A percentile compares a stretch with the other conserved stretches of the same genome.
Evolutionary conservation across 2,329 filamentous ascomycete species (phyloP).

Genomic region (Nigrospora sphaerica): DNA sequence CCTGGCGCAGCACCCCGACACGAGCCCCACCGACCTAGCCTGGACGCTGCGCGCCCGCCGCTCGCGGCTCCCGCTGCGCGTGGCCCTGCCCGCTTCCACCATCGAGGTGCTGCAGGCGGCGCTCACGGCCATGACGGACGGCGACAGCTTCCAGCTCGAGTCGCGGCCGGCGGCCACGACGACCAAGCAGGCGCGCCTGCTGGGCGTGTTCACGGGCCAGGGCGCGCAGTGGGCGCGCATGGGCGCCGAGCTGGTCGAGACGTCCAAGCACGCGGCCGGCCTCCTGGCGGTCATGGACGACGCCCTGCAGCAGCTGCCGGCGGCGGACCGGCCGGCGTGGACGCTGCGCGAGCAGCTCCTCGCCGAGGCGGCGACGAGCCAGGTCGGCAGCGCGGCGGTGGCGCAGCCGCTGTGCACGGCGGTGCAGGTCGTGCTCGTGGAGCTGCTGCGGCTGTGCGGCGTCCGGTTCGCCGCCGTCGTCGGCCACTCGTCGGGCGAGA

Average conservation of each 20-base stretch:
- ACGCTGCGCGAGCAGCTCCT: not conserved
- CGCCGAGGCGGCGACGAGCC: not conserved
- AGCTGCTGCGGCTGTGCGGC: slow-evolving; percentile 25
- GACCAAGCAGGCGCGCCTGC: slow-evolving; percentile 4
- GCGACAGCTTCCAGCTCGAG: not conserved
- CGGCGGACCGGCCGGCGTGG: slow-evolving; percentile 4
- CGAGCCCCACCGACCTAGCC: not conserved
- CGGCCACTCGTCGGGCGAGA: slow-evolving; percentile 37
- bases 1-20: not conserved
- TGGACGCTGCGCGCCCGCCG: not conserved
- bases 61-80: not conserved
- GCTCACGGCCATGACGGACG: not conserved
- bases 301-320: not conserved
- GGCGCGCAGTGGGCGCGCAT: slow-evolving; percentile 25
- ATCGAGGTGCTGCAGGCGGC: not conserved
- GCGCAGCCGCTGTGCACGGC: slow-evolving; percentile 30
- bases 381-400: slow-evolving; percentile 14
- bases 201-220: slow-evolving; percentile 26
- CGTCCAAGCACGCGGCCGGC: not conserved
- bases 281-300: not conserved
- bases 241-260: slow-evolving; percentile 18
- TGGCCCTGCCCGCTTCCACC: not conserved
- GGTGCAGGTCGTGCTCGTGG: slow-evolving; percentile 30
- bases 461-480: slow-evolving; percentile 27
- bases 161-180: not conserved